These are phyloP conservation scores for Candida maltosa DNA, from an alignment of 805 yeast genomes.

Conservation along the genomic window DNA sequence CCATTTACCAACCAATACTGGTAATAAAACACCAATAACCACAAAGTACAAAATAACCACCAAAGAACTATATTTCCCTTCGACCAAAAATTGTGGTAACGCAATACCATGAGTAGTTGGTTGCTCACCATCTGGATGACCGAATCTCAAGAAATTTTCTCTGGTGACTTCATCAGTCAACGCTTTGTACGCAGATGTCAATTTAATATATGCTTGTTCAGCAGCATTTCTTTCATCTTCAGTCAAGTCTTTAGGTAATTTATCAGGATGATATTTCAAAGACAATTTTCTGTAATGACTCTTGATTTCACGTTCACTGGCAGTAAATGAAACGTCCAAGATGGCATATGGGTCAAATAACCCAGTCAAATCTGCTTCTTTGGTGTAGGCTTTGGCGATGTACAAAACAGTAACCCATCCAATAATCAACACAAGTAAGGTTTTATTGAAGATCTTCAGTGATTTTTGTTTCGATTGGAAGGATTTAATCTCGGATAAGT, in stretches of 20 bases:
- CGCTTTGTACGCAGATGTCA: conserved; percentile 91
- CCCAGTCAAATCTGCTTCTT: conserved; percentile 43
- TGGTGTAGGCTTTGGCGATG: conserved; percentile 33
- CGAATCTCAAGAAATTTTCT: conserved; percentile 80
- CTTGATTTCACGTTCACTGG: conserved; percentile 75
- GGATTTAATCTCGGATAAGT: conserved; percentile 16
- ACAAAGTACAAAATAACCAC: conserved; percentile 62
- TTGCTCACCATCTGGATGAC: conserved; percentile 98
- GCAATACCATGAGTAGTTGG: conserved; percentile 91
- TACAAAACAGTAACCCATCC: conserved; percentile 64
- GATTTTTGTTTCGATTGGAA: conserved; percentile 27
- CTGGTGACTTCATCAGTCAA: conserved; percentile 85
- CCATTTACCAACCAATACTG: conserved; percentile 81
- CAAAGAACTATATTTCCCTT: conserved; percentile 69
- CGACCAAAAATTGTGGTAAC: conserved; percentile 85
- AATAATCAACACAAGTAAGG: conserved; percentile 26
- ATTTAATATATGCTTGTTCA: conserved; percentile 75
- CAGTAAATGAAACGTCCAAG: conserved; percentile 64
- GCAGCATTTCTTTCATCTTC: conserved; percentile 53
- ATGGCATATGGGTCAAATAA: conserved; percentile 90
- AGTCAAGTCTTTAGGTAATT: conserved; percentile 62
- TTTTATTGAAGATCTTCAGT: conserved; percentile 34
- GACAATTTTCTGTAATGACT: conserved; percentile 84
- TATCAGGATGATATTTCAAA: conserved; percentile 90
- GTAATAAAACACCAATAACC: conserved; percentile 75